phyloP scores from a whole-genome alignment of 352 stramenopile genomes.

The Phytophthora pinifolia region DNA sequence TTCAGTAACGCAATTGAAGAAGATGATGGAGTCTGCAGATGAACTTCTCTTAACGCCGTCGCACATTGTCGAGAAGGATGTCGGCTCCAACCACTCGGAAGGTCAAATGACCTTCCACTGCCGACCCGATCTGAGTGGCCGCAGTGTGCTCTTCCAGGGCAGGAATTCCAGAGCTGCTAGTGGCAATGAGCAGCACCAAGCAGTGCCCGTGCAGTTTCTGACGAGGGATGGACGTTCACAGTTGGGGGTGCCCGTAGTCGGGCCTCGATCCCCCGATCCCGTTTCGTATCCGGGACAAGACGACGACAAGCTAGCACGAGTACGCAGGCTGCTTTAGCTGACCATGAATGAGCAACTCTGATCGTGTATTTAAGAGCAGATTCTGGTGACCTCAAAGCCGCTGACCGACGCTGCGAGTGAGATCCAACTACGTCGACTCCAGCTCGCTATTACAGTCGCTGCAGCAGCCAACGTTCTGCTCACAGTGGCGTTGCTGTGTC shows the following conservation, averaged over 20 bases:
- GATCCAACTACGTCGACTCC: conserved; percentile 30
- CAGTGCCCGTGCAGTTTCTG: conserved; percentile 50
- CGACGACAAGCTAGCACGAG: conserved; percentile 21
- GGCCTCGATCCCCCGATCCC: conserved; percentile 3
- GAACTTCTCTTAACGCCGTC: conserved; percentile 23
- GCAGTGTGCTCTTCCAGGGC: conserved; percentile 43
- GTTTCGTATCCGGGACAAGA: conserved; percentile 6
- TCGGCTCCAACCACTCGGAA: conserved; percentile 7
- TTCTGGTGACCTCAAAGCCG: conserved; percentile 49
- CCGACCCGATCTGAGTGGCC: conserved; percentile 45
- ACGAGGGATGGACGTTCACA: conserved; percentile 42
- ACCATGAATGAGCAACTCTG: neutral
- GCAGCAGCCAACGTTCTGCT: conserved; percentile 26
- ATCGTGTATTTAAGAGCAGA: neutral
- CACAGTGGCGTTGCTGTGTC: conserved; percentile 34
- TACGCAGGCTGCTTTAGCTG: conserved; percentile 5
- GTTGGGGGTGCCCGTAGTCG: conserved; percentile 36
- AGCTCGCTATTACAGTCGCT: conserved; percentile 9
- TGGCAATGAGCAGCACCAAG: neutral
- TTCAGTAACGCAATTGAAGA: conserved; percentile 1
- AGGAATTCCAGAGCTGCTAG: conserved; percentile 7
- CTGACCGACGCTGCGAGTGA: conserved; percentile 35
- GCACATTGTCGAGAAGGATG: conserved; percentile 10
- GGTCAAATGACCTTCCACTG: conserved; percentile 48
- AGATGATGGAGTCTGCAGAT: conserved; percentile 40